Base-by-base conservation (phyloP, 139 green algal genomes). In the Spirogloea muscicola region DNA sequence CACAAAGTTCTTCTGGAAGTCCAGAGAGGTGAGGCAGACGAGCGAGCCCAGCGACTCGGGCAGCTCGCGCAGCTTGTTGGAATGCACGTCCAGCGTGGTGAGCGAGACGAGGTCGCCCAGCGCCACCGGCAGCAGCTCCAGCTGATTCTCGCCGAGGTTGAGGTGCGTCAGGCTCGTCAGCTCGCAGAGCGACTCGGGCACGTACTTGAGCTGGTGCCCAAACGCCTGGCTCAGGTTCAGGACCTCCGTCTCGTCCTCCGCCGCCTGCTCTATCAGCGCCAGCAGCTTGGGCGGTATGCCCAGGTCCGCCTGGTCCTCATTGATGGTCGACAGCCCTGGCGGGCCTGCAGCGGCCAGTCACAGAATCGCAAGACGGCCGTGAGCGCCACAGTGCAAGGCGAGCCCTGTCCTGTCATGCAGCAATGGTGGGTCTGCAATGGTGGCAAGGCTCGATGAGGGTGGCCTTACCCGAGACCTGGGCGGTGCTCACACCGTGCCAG, bases 1-100 rank as follows among this genome's bases (percentile, higher is more conserved):
- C 25, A 79, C 29, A 29, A 62, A 48, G 70, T 79, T 79, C 39
- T 72, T 36, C 18, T 79, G 61, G 29, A 78, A 33, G 38, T 77
- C 27, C n/a, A 79, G 70, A 31, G 39, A 25, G 3, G 16, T 29
- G 10, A 79, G 58, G 29, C 67, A 38, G 33, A 39, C n/a, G 37
- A 79, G 62, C 21, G 60, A 37, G 16, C 70, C 61, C 31, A 79
- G 75, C 0, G 70, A 59, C 37, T 63, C 25, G 25, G 70, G 70
- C 42, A 79, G 13, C 41, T 70, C 44, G 25, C 42, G 29, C 2
- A 79, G 59, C 25, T 72, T 34, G 33, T 79, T 79, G 41, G 29
- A 48, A 16, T 33, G 33, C 16, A 31, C n/a, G 6, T 79, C 70
- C 33, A 79, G 48, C 1, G 29, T 25, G 13, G 41, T 58, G n/a